Evolutionary conservation across 129 eudicot species (phyloP).

Genomic region (Logfia minima): DNA sequence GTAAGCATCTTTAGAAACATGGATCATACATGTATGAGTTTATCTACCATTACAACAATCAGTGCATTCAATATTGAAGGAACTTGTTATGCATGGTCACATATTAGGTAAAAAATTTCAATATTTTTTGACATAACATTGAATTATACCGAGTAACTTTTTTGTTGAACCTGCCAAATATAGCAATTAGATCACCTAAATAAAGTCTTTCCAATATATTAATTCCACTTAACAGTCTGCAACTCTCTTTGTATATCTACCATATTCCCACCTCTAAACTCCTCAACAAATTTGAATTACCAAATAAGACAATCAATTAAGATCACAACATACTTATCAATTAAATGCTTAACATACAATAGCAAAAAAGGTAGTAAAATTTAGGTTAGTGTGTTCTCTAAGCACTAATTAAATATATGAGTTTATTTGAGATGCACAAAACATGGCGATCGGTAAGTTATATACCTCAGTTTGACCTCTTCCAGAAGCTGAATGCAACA

Average conservation of each 20-base stretch:
- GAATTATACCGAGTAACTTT: too few species aligned
- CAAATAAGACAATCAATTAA: background rate
- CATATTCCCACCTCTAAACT: background rate
- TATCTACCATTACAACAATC: background rate
- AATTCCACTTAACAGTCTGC: background rate
- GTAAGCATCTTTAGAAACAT: background rate
- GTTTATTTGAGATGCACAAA: background rate
- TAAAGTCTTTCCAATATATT: too few species aligned
- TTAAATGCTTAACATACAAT: background rate
- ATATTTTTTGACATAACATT: background rate
- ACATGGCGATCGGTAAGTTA: background rate
- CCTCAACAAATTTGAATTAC: background rate
- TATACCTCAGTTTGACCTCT: conserved; percentile 84
- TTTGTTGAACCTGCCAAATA: background rate
- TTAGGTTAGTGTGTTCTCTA: background rate
- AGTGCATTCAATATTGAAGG: conserved; percentile 24
- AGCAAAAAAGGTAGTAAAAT: background rate
- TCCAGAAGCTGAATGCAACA: conserved; percentile 82
- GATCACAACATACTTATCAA: background rate
- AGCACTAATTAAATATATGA: background rate
- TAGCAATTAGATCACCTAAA: background rate
- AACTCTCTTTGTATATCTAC: background rate
- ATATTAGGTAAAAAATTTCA: too few species aligned
- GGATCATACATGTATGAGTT: background rate
- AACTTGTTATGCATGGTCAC: too few species aligned